Evolutionary conservation across 331 rosid genomes (phyloP), one percentile per base, ranked within the genome.

Genomic region (Stylosanthes scabra): DNA sequence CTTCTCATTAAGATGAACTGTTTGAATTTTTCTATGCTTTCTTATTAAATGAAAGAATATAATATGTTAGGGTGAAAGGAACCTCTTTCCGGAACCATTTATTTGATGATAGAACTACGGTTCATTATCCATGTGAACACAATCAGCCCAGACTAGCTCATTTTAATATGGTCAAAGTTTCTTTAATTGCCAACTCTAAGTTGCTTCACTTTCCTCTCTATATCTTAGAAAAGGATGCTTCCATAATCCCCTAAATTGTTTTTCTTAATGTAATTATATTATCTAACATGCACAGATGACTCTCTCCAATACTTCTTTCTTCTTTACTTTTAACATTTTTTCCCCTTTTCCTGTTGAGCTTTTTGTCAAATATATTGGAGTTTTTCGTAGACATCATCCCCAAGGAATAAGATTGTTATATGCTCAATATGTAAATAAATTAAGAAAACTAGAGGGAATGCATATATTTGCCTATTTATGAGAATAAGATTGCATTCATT

Each of bases 1-100:
- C 57, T 81, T 78, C 70, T 61, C 25, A 68, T 57, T 57, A 28
- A 8, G 51, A 65, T 67, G 31, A 5, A 73, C 54, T 47, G 15
- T 66, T 65, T 75, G 15, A 50, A n/a, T 64, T 31, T 37, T 72
- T 28, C 20, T 63, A 20, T 14, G 60, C 5, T 12, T 76, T 71
- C 56, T 50, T 55, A 52, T 25, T 79, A 3, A 60, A 31, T 60
- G 40, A 27, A 57, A 57, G 29, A 31, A 58, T 57, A 3, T 47
- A 14, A 54, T 13, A 34, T 61, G 70, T n/a, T 16, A 12, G 40
- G 16, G 25, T 59, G 62, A 79, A 51, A 45, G 60, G 52, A 4
- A 25, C 16, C 58, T 45, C 16, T 63, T 44, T 67, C 12, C 55
- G 11, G 46, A 40, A 46, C 63, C 66, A 67, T 59, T 57, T 59